phyloP scores from a whole-genome alignment of 371 early-diverging fungal genomes.

The Mortierella sp. region DNA sequence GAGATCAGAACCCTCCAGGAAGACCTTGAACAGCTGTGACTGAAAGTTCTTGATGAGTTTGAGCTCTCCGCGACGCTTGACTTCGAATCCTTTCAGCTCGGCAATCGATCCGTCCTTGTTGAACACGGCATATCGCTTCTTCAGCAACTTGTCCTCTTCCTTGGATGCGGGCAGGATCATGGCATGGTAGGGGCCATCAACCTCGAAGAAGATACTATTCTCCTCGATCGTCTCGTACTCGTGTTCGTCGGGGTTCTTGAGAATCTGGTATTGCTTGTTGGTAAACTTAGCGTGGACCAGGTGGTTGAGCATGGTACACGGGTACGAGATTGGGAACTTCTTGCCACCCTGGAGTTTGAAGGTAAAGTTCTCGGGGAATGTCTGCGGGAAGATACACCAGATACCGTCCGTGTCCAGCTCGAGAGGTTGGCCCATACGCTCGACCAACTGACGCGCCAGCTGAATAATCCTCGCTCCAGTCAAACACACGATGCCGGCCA shows the following conservation, averaged over 20 bases:
- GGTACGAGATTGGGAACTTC: conserved; percentile 90
- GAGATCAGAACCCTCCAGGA: conserved; percentile 90
- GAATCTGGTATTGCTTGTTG: conserved; percentile 97
- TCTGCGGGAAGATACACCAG: conserved; percentile 98
- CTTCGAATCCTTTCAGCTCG: conserved; percentile 99
- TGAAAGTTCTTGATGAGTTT: conserved; percentile 99
- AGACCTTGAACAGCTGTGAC: conserved; percentile 93
- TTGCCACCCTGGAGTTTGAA: conserved; percentile 88
- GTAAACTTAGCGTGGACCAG: conserved; percentile 97
- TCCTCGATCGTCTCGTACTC: conserved; percentile 86
- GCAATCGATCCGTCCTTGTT: conserved; percentile 96
- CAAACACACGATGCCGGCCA: conserved; percentile 99
- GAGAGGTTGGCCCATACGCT: conserved; percentile 96
- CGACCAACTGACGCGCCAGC: conserved; percentile 94
- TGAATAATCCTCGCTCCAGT: conserved; percentile 99
- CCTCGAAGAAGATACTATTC: conserved; percentile 99
- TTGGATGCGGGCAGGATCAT: conserved; percentile 99
- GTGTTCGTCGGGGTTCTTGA: conserved; percentile 67
- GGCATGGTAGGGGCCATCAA: conserved; percentile 99
- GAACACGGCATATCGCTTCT: conserved; percentile 99
- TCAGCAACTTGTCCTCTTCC: conserved; percentile 97
- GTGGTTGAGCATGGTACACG: conserved; percentile 98
- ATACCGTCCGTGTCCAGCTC: conserved; percentile 99
- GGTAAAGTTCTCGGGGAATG: conserved; percentile 94
- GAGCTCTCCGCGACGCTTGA: conserved; percentile 99